These are phyloP conservation scores for Trichoderma citrinoviride DNA, from an alignment of 2,329 filamentous ascomycete genomes.

Conservation along the genomic window DNA sequence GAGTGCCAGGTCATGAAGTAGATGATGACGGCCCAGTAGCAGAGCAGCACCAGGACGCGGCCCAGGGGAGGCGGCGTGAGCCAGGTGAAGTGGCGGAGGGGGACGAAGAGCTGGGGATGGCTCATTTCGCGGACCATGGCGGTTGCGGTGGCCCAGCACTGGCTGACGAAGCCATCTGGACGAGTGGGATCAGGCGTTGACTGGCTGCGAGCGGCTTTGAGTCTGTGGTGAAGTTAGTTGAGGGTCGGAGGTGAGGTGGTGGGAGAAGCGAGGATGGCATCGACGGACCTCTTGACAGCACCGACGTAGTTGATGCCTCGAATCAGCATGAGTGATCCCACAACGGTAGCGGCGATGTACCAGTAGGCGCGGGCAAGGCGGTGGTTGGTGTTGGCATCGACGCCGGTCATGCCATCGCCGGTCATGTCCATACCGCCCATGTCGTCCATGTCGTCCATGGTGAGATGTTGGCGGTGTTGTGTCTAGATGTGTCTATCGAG, in stretches of 20 bases:
- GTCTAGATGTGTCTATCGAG: background rate
- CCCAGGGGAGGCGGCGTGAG: slow-evolving; percentile 58
- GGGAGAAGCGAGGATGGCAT: background rate
- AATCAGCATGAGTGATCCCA: slow-evolving; percentile 42
- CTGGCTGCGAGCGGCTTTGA: slow-evolving; percentile 44
- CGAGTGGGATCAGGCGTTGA: slow-evolving; percentile 51
- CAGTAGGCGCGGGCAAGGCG: slow-evolving; percentile 55
- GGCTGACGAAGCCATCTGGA: slow-evolving; percentile 45
- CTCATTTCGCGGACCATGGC: slow-evolving; percentile 55
- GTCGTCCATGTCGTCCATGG: slow-evolving; percentile 25
- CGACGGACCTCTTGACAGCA: slow-evolving; percentile 41
- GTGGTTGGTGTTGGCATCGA: slow-evolving; percentile 46
- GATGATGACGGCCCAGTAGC: slow-evolving; percentile 58
- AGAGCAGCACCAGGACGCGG: slow-evolving; percentile 51
- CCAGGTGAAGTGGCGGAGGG: slow-evolving; percentile 49
- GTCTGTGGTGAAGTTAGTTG: slow-evolving; percentile 34
- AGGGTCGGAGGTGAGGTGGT: background rate
- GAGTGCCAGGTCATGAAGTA: slow-evolving; percentile 55
- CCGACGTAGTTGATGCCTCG: slow-evolving; percentile 46
- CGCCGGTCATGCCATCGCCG: slow-evolving; percentile 35
- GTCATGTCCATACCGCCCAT: slow-evolving; percentile 30
- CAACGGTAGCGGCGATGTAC: slow-evolving; percentile 54
- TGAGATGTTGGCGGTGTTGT: background rate
- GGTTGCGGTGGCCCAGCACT: slow-evolving; percentile 58
- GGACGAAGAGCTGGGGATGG: slow-evolving; percentile 54